Base-by-base conservation (phyloP, 169 alveolate species). In the Eimeria necatrix region DNA sequence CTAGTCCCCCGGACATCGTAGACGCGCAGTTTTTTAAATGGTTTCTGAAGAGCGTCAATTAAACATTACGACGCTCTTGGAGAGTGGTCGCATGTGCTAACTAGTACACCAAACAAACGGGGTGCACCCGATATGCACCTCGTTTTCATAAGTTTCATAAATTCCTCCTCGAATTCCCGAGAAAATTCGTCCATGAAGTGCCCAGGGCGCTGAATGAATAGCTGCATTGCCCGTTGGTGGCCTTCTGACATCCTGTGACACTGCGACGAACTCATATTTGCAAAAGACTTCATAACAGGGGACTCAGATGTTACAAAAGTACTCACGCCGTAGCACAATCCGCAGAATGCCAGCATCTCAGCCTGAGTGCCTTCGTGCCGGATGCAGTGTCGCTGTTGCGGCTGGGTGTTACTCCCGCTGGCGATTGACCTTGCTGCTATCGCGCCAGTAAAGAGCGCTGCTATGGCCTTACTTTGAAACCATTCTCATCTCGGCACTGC, bases 401-500 rank as follows among this genome's bases (percentile, higher is more conserved):
- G 73, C 22, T 22, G 9, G 5, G 56, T 59, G 90, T 22, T n/a
- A 32, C 73, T 52, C 22, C 14, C 12, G 71, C 73, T 4, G 7
- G 56, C 14, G 24, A 20, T 52, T 76, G 64, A 4, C 49, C 48
- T 18, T 56, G 64, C 64, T 56, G 64, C 3, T 56, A 16, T 16
- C 18, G 10, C 18, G 24, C 48, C 78, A n/a, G 78, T 22, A 18
- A 32, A 22, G 68, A 51, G 20, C 6, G 53, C 64, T 24, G 71
- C 20, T 32, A 12, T 61, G 24, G 70, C 51, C 91, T 4, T 53
- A 97, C 98, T 96, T 98, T 98, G 97, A 98, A 98, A 6, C 99
- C 99, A 89, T 98, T 98, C 93, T 98, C 99, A 90, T 98, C 99
- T 46, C 99, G 96, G 97, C 99, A 98, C 85, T 98, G 99, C 95